These are phyloP conservation scores for Lomentospora prolificans DNA, from an alignment of 2,329 filamentous ascomycete genomes.

Conservation along the genomic window DNA sequence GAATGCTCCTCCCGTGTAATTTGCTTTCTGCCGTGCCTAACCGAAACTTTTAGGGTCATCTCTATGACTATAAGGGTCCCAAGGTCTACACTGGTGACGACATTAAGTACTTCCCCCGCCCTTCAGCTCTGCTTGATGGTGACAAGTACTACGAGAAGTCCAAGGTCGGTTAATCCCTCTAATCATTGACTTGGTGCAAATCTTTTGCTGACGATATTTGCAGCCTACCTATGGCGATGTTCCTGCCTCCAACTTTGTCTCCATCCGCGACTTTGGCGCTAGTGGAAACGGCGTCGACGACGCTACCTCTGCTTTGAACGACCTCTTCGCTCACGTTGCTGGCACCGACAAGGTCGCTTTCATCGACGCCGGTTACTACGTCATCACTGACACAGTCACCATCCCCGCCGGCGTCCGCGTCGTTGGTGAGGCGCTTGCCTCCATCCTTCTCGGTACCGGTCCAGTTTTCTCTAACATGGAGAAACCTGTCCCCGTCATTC, in stretches of 20 bases:
- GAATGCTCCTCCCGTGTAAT: constrained; percentile 27
- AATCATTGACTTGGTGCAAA: not conserved
- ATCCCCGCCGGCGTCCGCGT: constrained; percentile 42
- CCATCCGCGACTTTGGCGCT: constrained; percentile 57
- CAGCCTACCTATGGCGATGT: constrained; percentile 59
- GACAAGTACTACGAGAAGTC: constrained; percentile 58
- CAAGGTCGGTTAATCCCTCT: constrained; percentile 29
- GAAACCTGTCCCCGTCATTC: constrained; percentile 54
- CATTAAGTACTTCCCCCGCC: constrained; percentile 36
- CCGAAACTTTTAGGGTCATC: constrained; percentile 42
- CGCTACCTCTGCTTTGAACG: constrained; percentile 62
- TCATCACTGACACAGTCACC: constrained; percentile 43
- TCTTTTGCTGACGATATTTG: not conserved
- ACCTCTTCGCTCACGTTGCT: constrained; percentile 43
- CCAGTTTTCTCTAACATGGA: constrained; percentile 43
- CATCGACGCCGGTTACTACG: constrained; percentile 52
- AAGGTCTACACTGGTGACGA: constrained; percentile 37
- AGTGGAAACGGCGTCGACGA: constrained; percentile 66
- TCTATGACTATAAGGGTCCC: constrained; percentile 43
- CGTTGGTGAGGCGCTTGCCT: constrained; percentile 47
- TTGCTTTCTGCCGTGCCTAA: constrained; percentile 6
- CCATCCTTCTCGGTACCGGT: constrained; percentile 46
- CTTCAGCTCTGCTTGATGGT: constrained; percentile 40
- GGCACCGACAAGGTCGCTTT: constrained; percentile 46
- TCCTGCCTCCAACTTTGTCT: constrained; percentile 51